phyloP scores from a whole-genome alignment of 495 filamentous ascomycete genomes.

The Penicillium mononematosum region DNA sequence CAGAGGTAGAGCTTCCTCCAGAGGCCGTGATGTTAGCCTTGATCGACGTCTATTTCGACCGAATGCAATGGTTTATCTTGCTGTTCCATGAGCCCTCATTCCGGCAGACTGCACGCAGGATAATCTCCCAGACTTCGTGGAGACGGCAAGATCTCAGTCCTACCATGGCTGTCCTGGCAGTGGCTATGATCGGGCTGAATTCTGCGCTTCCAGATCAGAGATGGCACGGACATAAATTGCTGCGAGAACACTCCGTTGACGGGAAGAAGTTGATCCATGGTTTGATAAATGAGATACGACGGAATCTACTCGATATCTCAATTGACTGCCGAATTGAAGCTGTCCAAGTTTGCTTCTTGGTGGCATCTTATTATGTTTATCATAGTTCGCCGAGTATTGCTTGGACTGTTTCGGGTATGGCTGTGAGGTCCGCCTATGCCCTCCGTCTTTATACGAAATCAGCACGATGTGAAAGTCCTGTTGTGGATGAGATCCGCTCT shows the following conservation, averaged over 20 bases:
- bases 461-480: conserved; percentile 1
- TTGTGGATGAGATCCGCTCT: conserved; percentile 17
- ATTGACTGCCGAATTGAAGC: conserved; percentile 21
- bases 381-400: conserved; percentile 21
- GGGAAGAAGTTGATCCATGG: conserved; percentile 11
- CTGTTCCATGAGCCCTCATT: conserved; percentile 20
- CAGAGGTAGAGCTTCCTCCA: conserved; percentile 17
- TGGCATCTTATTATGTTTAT: conserved; percentile 22
- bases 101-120: conserved; percentile 12
- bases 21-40: conserved; percentile 17
- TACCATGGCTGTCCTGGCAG: conserved; percentile 18
- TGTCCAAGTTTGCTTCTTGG: conserved; percentile 20
- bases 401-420: conserved; percentile 22
- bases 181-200: conserved; percentile 20
- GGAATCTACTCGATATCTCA: conserved; percentile 20
- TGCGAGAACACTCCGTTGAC: conserved; percentile 5
- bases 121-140: conserved; percentile 18
- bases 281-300: conserved; percentile 18
- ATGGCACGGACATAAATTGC: conserved; percentile 10
- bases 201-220: conserved; percentile 17
- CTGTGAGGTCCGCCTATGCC: conserved; percentile 20
- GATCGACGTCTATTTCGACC: conserved; percentile 20
- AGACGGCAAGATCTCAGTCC: conserved; percentile 19
- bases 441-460: conserved; percentile 17
- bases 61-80: conserved; percentile 25